These are phyloP conservation scores for Colletotrichum godetiae DNA, from an alignment of 2,329 filamentous ascomycete species.

Conservation along the genomic window DNA sequence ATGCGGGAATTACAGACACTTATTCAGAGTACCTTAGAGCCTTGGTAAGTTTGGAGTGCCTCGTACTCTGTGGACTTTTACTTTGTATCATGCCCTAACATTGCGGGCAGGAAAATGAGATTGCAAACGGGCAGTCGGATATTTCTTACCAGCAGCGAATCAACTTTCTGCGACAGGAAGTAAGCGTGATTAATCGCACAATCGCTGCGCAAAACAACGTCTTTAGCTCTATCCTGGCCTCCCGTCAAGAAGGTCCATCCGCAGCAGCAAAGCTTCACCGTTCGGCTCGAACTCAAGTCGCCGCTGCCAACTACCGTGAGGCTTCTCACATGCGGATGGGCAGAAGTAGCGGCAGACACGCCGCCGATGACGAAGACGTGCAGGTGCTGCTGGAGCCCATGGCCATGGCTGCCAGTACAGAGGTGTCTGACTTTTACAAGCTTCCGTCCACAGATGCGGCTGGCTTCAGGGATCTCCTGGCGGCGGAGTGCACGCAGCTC, in stretches of 20 bases:
- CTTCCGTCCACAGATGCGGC: constrained; percentile 27
- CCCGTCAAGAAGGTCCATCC: constrained; percentile 2
- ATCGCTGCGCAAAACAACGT: constrained; percentile 47
- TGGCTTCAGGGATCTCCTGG: constrained; percentile 45
- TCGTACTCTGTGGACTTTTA: background rate
- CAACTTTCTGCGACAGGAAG: constrained; percentile 53
- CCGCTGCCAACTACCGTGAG: constrained; percentile 13
- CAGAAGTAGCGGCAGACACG: constrained; percentile 16
- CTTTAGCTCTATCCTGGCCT: constrained; percentile 40
- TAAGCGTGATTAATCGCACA: constrained; percentile 50
- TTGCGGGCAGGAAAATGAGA: constrained; percentile 49
- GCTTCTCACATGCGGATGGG: constrained; percentile 21
- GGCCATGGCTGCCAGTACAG: background rate
- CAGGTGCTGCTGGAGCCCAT: constrained; percentile 13
- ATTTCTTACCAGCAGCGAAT: constrained; percentile 54
- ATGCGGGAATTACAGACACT: constrained; percentile 52
- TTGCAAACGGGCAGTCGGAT: constrained; percentile 52
- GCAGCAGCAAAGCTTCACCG: constrained; percentile 30
- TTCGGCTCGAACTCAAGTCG: constrained; percentile 35
- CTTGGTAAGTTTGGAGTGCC: constrained; percentile 45
- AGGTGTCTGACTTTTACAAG: constrained; percentile 37
- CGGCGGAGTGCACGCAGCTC: constrained; percentile 50
- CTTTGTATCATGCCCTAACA: constrained; percentile 35
- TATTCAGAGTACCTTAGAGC: constrained; percentile 56
- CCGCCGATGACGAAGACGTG: constrained; percentile 17